Evolutionary conservation across 371 early-diverging fungal genomes (phyloP).

Genomic region (Haplosporangium sp.): DNA sequence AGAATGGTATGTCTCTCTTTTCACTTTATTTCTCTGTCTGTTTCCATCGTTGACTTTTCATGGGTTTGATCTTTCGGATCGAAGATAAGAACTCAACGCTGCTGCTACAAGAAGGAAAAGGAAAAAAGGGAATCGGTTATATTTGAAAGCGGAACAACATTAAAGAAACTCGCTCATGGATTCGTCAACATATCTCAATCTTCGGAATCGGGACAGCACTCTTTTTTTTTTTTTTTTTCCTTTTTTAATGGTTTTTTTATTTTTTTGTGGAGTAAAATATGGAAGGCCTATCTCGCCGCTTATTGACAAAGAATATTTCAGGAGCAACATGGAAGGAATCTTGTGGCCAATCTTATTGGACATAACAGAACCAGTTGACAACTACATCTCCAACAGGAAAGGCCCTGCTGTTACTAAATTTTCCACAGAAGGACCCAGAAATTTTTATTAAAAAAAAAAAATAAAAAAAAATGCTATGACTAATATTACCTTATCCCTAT

Average conservation of each 20-base stretch:
- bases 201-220: background rate
- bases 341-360: background rate
- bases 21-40: conserved; percentile 1
- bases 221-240: background rate
- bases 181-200: too few relatives aligned
- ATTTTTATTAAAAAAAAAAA: background rate
- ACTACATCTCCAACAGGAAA: background rate
- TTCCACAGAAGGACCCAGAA: conserved; percentile 2
- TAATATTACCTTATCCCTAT: conserved; percentile 1
- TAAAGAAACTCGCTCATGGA: conserved; percentile 1
- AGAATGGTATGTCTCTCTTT: conserved; percentile 76
- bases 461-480: background rate
- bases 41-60: background rate
- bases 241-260: too few relatives aligned
- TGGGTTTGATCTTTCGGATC: conserved; percentile 2
- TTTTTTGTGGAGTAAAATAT: background rate
- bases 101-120: background rate
- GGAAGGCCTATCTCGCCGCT: background rate
- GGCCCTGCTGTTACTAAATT: background rate
- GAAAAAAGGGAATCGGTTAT: background rate
- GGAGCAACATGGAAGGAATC: background rate
- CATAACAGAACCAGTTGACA: background rate
- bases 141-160: background rate
- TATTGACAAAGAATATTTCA: background rate
- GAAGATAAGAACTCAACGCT: background rate